Evolutionary conservation across 768 basidiomycete species (phyloP), one percentile per base, ranked within the genome.

Genomic region (Mycena vitilis): DNA sequence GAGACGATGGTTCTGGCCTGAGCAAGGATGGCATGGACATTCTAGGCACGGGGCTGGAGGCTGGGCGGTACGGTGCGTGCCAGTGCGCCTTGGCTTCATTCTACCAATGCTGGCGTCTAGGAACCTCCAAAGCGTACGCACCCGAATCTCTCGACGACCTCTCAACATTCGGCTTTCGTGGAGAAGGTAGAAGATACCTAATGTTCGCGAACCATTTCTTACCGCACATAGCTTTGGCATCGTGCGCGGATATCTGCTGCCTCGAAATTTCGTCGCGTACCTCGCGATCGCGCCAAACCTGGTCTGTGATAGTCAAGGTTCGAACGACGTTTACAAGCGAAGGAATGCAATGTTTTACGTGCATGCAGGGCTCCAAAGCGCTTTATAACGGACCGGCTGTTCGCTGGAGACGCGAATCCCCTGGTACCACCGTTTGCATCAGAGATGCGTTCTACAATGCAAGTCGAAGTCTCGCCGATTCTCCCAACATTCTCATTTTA

Each of bases 401-500:
- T 44, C 88, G 93, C 23, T 93, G 94, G 90, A 85, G 89, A 65
- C 84, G 91, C 69, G 89, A 93, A 75, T 81, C 82, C 1, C 79
- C 87, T 2, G 97, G 97, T 4, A 98, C 96, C 8, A 89, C 87
- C 13, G 91, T 97, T 48, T 90, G 87, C 72, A 83, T 98, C 51
- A 89, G 94, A 23, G 97, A 98, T 77, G 90, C 94, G 4, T 99
- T 98, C 76, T 93, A 92, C 75, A 95, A 94, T 75, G 95, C 95
- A 68, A 51, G 88, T 81, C 20, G 45, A 49, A 20, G 54, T 48
- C 49, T 62, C 52, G 37, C 34, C 30, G 51, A 38, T 44, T 52
- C 52, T 37, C 63, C 73, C 64, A 69, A 20, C 54, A 22, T 62
- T 8, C 60, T 63, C 15, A 70, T 45, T 34, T 13, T 30, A 54